Percentiles rank a stretch among this genome's conserved stretches.
These are phyloP conservation scores for Marchantia paleacea DNA, from an alignment of 225 moss, liverwort and hornwort genomes.

Conservation along the genomic window DNA sequence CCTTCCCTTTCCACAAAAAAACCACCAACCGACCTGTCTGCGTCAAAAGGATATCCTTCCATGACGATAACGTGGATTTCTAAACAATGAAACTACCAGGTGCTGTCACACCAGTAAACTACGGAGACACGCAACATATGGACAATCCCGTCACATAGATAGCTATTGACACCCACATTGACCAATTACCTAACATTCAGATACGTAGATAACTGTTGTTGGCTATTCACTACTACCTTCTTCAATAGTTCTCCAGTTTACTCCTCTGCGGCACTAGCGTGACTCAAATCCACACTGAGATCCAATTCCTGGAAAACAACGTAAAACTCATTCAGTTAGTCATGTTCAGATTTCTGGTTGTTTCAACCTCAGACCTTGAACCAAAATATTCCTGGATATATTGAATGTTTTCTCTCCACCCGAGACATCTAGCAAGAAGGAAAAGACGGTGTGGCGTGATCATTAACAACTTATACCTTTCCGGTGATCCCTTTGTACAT, in stretches of 20 bases:
- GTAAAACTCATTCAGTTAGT: background rate
- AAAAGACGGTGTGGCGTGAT: background rate
- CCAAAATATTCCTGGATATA: too few species aligned
- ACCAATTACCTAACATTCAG: slow-evolving; percentile 21
- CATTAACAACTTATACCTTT: slow-evolving; percentile 50
- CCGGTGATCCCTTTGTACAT: slow-evolving; percentile 95
- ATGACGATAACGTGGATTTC: slow-evolving; percentile 18
- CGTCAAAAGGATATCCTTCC: slow-evolving; percentile 29
- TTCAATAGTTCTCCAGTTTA: slow-evolving; percentile 13
- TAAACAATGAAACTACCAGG: slow-evolving; percentile 22
- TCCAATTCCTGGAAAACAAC: slow-evolving; percentile 58
- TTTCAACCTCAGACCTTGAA: background rate
- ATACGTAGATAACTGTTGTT: slow-evolving; percentile 18
- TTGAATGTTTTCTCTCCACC: background rate
- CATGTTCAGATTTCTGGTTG: background rate
- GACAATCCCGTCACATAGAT: slow-evolving; percentile 24
- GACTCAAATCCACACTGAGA: slow-evolving; percentile 67
- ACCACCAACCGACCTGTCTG: slow-evolving; percentile 20
- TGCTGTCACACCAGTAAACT: slow-evolving; percentile 13
- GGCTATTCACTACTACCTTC: slow-evolving; percentile 24
- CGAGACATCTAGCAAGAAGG: background rate
- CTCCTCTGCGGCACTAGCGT: slow-evolving; percentile 72
- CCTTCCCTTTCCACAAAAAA: slow-evolving; percentile 9
- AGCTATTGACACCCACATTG: slow-evolving; percentile 23
- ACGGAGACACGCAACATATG: slow-evolving; percentile 24